These are phyloP conservation scores for Hyaloperonospora brassicae DNA, from an alignment of 352 stramenopile genomes.

Conservation along the genomic window DNA sequence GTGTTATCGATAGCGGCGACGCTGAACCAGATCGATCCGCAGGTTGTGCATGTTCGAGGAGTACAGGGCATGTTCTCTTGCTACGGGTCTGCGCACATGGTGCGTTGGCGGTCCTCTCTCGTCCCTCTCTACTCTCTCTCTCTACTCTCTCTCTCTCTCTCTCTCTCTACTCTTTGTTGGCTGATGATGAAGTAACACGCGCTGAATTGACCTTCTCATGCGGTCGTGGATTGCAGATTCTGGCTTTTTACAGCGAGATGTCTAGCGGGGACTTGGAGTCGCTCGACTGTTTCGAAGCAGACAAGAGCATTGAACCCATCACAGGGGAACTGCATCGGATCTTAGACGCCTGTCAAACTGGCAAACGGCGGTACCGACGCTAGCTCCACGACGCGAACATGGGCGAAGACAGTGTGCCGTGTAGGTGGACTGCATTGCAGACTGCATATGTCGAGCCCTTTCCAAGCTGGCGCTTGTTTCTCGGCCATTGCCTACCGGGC, in stretches of 20 bases:
- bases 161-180: too few relatives aligned
- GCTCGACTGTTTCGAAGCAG: conserved; percentile 72
- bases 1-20: conserved; percentile 39
- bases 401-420: too few relatives aligned
- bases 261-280: conserved; percentile 58
- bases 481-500: too few relatives aligned
- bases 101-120: conserved; percentile 15
- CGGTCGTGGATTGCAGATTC: conserved; percentile 35
- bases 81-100: conserved; percentile 65
- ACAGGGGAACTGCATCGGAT: conserved; percentile 68
- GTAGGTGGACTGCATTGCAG: too few relatives aligned
- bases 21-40: conserved; percentile 74
- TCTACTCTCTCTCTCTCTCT: too few relatives aligned
- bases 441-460: too few relatives aligned
- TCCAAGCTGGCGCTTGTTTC: too few relatives aligned
- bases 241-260: conserved; percentile 86
- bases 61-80: conserved; percentile 82
- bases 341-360: conserved; percentile 38
- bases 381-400: neutral
- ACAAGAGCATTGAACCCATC: conserved; percentile 68
- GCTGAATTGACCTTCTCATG: neutral
- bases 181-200: too few relatives aligned
- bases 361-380: conserved; percentile 23
- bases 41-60: conserved; percentile 76
- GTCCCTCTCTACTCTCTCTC: too few relatives aligned